Evolutionary conservation across 805 yeast species (phyloP), one percentile per base, ranked within the genome.

Genomic region (Saturnispora sekii): DNA sequence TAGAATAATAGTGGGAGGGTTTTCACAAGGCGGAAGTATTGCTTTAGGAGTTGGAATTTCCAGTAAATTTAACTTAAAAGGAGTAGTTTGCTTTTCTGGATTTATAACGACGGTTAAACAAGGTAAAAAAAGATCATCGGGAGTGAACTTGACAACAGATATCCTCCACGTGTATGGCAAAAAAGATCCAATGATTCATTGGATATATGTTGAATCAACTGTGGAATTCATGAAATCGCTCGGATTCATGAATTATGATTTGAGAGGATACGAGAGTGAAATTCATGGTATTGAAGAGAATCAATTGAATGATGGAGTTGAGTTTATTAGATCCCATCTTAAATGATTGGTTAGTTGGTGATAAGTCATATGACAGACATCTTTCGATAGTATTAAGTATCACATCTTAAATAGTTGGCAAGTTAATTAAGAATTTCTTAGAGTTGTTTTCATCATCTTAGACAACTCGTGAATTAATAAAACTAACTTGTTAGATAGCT

Each of bases 21-120:
- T 93, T 60, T 82, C 94, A 4, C 98, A 93, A 65, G 98, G 98
- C 44, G 94, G 87, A 35, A 89, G 95, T 1, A 49, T 90, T 8
- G 65, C 93, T 1, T 65, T 84, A 48, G 86, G 84, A 10, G 59
- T 81, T 11, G 68, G 75, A 16, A 67, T 80, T 1, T 60, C 72
- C 10, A 59, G 70, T 31, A 78, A 79, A 16, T 57, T 65, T 43
- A 82, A 81, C 56, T 66, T 89, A 16, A 97, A 84, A 5, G 97
- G 96, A 1, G 70, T 84, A 28, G 61, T 87, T 17, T 76, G 80
- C 0, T 65, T 90, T 40, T 82, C 95, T 1, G 97, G 96, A 1
- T 86, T 85, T 55, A 64, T 77, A 46, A 72, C 77, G 3, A 62
- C 70, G 28, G 49, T 49, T 32, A 49, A 54, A 7, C 60, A 64